Evolutionary conservation across 1,284 basidiomycete genomes (phyloP), one percentile per base, ranked within the genome.

Genomic region (Lentinus polychrous): DNA sequence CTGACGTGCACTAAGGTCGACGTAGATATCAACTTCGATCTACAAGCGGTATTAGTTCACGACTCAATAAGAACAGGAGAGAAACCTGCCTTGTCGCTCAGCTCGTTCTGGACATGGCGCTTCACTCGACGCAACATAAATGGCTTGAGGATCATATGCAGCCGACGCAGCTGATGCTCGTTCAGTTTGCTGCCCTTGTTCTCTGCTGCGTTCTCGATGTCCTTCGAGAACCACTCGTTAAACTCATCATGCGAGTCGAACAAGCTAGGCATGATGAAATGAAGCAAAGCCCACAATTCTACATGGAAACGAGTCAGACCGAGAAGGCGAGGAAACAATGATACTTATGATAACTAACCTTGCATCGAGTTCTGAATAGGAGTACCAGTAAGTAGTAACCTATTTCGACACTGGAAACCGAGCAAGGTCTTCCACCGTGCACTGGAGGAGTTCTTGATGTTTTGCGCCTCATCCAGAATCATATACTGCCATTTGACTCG

Each of bases 361-460:
- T 99, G 95, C 96, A 99, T 99, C 38, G 93, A 96, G 68, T 99
- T 99, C 66, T 99, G 96, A 54, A 99, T 97, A 0, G 96, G 96
- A 32, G 96, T 99, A 54, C 96, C 96, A 0, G 96, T 99, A 33
- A 99, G 75, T 20, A 99, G 75, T 10, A 99, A 74, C 42, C 96
- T 81, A 71, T 99, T 99, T 53, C 96, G 83, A 64, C 96, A 99
- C 52, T 95, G 91, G 69, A 99, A 93, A 15, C 92, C 90, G 33
- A 99, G 79, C 15, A 99, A 73, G 8, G 95, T 96, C 71, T 98
- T 99, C 96, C 96, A 99, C 43, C 96, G 81, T 22, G 91, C 91
- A 67, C 91, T 94, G n/a, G 87, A 84, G 10, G 95, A 94, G 59
- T 94, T 96, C 75, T 99, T 99, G 78, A 99, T 99, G 51, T 98